Base-by-base conservation (phyloP, 2,329 filamentous ascomycete species). In the Bipolaris bicolor region DNA sequence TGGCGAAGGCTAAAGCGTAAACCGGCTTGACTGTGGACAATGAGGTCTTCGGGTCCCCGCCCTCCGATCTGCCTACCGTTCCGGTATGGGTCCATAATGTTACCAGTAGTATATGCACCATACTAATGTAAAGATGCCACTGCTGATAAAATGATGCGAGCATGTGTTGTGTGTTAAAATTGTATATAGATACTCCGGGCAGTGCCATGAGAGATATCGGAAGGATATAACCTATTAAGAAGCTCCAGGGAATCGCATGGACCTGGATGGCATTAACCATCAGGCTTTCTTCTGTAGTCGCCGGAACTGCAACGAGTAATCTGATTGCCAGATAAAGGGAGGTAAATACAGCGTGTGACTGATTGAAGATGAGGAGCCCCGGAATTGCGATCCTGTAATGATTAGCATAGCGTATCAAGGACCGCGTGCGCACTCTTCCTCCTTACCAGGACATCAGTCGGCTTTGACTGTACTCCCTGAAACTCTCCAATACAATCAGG, bases 381-480 rank as follows among this genome's bases (percentile, higher is more conserved):
- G 45, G 45, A 11, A 47, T 36, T 13, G 45, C 29, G 13, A 47
- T 47, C 45, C 45, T 47, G 11, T 22, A 18, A 26, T 15, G 31
- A n/a, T 47, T 15, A 47, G 45, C 31, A 36, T 5, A 11, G 5
- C 15, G 22, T n/a, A 22, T 22, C 1, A 36, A 22, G 13, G 4
- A 9, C 0, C 11, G 9, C 2, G 3, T 24, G 11, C 45, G 11
- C 31, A 22, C 11, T 36, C 31, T 47, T 24, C 15, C 16, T 7
- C 9, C 45, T 34, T 47, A 47, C 45, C 45, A 47, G n/a, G 45
- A 47, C 45, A 47, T 47, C 31, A 47, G 15, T n/a, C 45, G 18
- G 18, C 18, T 47, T 34, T 6, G 29, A 11, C 45, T 47, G 31
- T 47, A 47, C 20, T 47, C 45, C n/a, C 45, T 47, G n/a, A 47